Evolutionary conservation across 2,329 filamentous ascomycete species (phyloP), one percentile per base, ranked within the genome.

Genomic region (Xylogone sp.): DNA sequence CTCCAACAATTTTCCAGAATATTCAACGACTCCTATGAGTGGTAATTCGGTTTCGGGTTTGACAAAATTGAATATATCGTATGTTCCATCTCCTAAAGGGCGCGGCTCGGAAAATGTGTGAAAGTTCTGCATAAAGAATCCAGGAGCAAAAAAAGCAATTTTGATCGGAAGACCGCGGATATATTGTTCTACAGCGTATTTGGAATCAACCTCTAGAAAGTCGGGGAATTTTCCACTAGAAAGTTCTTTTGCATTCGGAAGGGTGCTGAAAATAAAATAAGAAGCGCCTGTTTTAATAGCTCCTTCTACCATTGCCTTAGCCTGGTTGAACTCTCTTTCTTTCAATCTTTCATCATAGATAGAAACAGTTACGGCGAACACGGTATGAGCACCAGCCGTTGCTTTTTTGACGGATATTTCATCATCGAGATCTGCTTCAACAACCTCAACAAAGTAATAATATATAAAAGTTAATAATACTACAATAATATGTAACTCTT

Each of bases 41-140:
- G 63, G 63, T 24, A 64, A 54, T 47, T 46, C 48, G 22, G 60
- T 59, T n/a, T 59, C 60, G 19, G 62, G 61, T 20, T 46, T 53
- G 47, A 18, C 52, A 3, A 47, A 45, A 2, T 58, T 47, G 2
- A 24, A 42, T 3, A 65, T 29, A 8, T 42, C 51, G 27, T 56
- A 63, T 1, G 53, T 52, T 0, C 62, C 57, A 20, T 63, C 59
- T 0, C 46, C 48, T 24, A 49, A 55, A 46, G 56, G 52, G 7
- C 46, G 42, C 10, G 61, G 55, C 39, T 57, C 52, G 18, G 60
- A 42, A 4, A 60, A 60, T n/a, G 59, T 43, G 2, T 52, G 43
- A 27, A 71, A 68, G 51, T 78, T 79, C 55, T 72, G 67, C 75
- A 79, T 78, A 51, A 77, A 80, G 13, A 61, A 68, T 0, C 66